Conservation (phyloP, 768 basidiomycete species). For the Suillus hirtellus region DNA sequence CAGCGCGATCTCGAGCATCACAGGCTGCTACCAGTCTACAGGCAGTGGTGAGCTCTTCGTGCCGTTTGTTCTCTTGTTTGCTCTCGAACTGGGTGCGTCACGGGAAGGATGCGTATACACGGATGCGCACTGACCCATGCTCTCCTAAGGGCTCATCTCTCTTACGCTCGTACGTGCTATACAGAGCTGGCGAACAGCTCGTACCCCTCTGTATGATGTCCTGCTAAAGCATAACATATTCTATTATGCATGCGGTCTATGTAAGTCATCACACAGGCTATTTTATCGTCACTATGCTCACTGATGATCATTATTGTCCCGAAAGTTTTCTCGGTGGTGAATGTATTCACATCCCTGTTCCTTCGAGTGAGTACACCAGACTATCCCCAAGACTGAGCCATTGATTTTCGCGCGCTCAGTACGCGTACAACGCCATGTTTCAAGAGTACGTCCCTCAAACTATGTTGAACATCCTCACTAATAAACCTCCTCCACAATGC, state of each 20-base stretch:
- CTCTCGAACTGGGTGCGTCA: background rate
- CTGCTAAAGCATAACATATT: background rate
- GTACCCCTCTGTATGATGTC: background rate
- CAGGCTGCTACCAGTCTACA: background rate
- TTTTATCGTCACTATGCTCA: background rate
- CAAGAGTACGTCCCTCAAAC: background rate
- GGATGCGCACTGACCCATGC: background rate
- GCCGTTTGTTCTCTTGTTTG: background rate
- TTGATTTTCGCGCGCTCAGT: background rate
- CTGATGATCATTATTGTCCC: background rate
- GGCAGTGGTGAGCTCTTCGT: background rate
- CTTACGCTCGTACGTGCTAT: background rate
- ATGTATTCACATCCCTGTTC: background rate
- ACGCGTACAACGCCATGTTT: background rate
- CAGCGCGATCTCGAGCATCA: background rate
- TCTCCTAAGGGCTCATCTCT: background rate
- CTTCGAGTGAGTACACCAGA: background rate
- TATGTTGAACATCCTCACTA: background rate
- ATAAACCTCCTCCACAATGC: background rate
- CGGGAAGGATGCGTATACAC: background rate
- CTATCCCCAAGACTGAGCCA: background rate
- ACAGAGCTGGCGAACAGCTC: background rate
- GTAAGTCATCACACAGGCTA: background rate
- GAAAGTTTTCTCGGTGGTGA: background rate
- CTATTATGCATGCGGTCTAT: constrained; percentile 2